phyloP scores from a whole-genome alignment of 2,329 filamentous ascomycete genomes.

The Trichoderma atroviride region DNA sequence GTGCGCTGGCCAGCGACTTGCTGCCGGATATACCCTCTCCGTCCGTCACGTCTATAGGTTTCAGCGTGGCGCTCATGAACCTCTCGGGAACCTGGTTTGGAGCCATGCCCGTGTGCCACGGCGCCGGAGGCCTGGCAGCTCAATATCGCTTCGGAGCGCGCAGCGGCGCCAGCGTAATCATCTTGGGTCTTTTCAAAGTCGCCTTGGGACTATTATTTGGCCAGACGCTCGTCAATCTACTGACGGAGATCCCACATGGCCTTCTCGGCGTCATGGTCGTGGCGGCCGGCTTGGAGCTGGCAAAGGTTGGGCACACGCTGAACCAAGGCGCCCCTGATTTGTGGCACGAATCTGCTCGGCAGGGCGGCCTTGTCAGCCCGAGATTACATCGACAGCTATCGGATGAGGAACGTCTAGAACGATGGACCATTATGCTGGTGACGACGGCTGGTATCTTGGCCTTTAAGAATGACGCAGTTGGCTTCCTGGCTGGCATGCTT shows the following conservation, averaged over 20 bases:
- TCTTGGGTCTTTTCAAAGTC: constrained; percentile 77
- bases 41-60: constrained; percentile 73
- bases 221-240: constrained; percentile 69
- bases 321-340: constrained; percentile 70
- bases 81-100: constrained; percentile 86
- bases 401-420: constrained; percentile 69
- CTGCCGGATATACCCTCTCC: constrained; percentile 69
- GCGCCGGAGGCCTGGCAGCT: constrained; percentile 85
- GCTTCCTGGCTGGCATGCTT: constrained; percentile 78
- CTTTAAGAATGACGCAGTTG: constrained; percentile 87
- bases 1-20: constrained; percentile 75
- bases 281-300: constrained; percentile 84
- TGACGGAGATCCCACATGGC: constrained; percentile 73
- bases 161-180: constrained; percentile 79
- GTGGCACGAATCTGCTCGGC: constrained; percentile 57
- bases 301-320: constrained; percentile 79
- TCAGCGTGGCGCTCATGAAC: constrained; percentile 85
- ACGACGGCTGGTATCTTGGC: constrained; percentile 81
- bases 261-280: constrained; percentile 87
- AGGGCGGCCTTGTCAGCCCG: constrained; percentile 37
- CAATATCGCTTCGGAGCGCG: constrained; percentile 91
- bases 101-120: constrained; percentile 94
- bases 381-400: constrained; percentile 57
- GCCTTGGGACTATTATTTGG: constrained; percentile 75
- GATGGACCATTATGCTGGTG: constrained; percentile 89